A percentile compares a stretch with the other conserved stretches of the same genome.
Conservation (phyloP, 331 rosid species). For the Pyrus hybrid region DNA sequence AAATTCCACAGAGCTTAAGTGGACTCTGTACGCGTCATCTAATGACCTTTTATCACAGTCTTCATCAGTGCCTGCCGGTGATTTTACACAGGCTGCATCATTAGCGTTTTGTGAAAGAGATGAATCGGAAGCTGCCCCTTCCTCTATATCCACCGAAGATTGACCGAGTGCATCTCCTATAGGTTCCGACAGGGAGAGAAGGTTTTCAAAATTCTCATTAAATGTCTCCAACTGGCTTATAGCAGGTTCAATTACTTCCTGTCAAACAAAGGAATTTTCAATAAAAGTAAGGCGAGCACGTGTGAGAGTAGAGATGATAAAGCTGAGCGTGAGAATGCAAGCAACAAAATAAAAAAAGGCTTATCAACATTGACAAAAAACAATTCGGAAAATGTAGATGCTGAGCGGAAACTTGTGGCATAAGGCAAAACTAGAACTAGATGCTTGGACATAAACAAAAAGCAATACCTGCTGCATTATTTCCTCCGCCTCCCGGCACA, state of each 20-base stretch:
- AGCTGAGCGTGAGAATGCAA: background rate
- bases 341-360: background rate
- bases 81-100: no score
- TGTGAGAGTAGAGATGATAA: background rate
- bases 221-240: background rate
- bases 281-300: background rate
- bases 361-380: background rate
- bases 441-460: background rate
- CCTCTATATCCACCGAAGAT: background rate
- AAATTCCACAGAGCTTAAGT: background rate
- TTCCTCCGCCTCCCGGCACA: slow-evolving; percentile 61
- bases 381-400: background rate
- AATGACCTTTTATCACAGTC: background rate
- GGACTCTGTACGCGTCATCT: background rate
- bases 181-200: background rate
- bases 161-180: background rate
- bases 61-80: background rate
- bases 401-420: background rate
- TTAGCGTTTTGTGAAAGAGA: background rate
- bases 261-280: background rate
- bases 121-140: background rate
- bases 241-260: background rate
- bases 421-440: background rate
- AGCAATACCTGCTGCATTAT: slow-evolving; percentile 48
- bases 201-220: background rate